Base-by-base conservation (phyloP, 192 early-diverging fungal genomes). In the Spizellomyces punctatus region DNA sequence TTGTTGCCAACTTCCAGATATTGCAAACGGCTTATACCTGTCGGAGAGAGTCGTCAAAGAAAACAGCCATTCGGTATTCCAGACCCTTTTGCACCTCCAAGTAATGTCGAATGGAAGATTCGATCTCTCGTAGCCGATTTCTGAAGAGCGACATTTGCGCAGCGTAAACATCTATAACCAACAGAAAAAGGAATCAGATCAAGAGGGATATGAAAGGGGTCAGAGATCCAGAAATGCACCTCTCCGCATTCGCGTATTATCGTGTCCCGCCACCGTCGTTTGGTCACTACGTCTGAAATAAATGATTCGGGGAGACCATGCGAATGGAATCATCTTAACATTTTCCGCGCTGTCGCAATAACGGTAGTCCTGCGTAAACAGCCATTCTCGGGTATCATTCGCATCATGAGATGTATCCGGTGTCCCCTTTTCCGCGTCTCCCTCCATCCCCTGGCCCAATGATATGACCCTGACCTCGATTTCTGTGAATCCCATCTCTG, bases 141-240 rank as follows among this genome's bases (percentile, higher is more conserved):
- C 80, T 67, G 41, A 89, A 82, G 8, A 91, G 71, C 16, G 58
- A 43, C 19, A 84, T 80, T 74, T 92, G 91, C 27, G 85, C 79
- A 16, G 78, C 76, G 42, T 83, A 77, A 1, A 86, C 83, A 19
- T 83, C 87, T 90, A 21, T 46, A 42, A 50, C 12, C 12, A 41
- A 4, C n/a, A 12, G 12, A 46, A 16, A 41, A 61, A 1, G 59
- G 19, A 4, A 2, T 19, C 16, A 61, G 22, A 61, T 17, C 4
- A 17, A 61, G 59, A 61, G 27, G 16, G 36, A 61, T 3, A 61
- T 61, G 0, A 41, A 61, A 61, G 1, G 2, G 27, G 0, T 19
- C 16, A 61, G 0, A 61, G 12, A 14, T 12, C 14, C n/a, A 61
- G 27, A 10, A 22, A 61, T 2, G 27, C 36, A 65, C 17, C 8